These are phyloP conservation scores for Ophiostoma triangulosporum DNA, from an alignment of 2,329 filamentous ascomycete genomes.

Conservation along the genomic window DNA sequence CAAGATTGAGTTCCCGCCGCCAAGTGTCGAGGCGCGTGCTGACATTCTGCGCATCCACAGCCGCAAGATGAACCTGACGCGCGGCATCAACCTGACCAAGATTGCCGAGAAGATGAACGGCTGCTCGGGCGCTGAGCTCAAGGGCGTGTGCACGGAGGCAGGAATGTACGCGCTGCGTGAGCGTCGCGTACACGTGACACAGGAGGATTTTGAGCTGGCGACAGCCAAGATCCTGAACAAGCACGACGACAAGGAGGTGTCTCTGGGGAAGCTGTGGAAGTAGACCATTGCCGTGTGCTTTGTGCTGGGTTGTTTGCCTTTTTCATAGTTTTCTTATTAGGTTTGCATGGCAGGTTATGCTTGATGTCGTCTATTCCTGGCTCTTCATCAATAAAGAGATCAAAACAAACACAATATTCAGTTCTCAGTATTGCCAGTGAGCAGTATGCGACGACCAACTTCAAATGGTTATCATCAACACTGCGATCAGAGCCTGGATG, in stretches of 20 bases:
- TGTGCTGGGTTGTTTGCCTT: not conserved
- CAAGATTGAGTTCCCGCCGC: constrained; percentile 97
- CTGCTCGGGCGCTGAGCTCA: constrained; percentile 91
- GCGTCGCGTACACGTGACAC: constrained; percentile 91
- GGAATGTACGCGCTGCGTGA: constrained; percentile 97
- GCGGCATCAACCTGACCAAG: constrained; percentile 95
- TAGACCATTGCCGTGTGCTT: too few relatives aligned
- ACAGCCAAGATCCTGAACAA: constrained; percentile 99
- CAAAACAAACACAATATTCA: too few relatives aligned
- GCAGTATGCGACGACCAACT: too few relatives aligned
- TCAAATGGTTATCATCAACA: too few relatives aligned
- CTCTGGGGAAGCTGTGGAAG: constrained; percentile 64
- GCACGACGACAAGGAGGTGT: constrained; percentile 92
- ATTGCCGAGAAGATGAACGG: constrained; percentile 99
- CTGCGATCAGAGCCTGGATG: too few relatives aligned
- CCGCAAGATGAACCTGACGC: constrained; percentile 94
- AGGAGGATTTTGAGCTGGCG: constrained; percentile 96
- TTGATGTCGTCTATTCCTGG: not conserved
- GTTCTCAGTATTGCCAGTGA: too few relatives aligned
- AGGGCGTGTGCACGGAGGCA: constrained; percentile 97
- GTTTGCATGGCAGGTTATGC: constrained; percentile 2
- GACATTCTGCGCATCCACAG: constrained; percentile 97
- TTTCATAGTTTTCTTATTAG: not conserved
- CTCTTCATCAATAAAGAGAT: not conserved
- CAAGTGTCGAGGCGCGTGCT: constrained; percentile 87